These are phyloP conservation scores for Raphanus sativus DNA, from an alignment of 345 rosid species.

Conservation along the genomic window DNA sequence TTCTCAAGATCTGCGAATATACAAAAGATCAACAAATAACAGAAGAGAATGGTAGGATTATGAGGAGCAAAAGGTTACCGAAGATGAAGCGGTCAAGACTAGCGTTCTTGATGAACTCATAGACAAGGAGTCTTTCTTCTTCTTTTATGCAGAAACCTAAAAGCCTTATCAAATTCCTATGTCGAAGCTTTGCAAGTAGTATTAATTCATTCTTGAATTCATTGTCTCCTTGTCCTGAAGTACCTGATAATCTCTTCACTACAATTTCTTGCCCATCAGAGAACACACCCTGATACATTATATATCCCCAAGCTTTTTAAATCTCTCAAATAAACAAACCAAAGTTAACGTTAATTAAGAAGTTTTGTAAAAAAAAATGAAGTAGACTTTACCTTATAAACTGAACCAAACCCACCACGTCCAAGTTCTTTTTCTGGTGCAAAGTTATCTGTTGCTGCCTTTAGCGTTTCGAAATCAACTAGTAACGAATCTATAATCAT, in stretches of 20 bases:
- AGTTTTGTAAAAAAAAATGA: neutral
- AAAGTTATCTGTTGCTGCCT: conserved; percentile 50
- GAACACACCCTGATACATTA: conserved; percentile 45
- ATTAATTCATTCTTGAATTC: conserved; percentile 54
- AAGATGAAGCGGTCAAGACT: conserved; percentile 49
- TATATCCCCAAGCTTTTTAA: neutral
- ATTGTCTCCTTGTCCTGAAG: conserved; percentile 44
- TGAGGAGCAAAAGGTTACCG: neutral
- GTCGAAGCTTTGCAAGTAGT: conserved; percentile 54
- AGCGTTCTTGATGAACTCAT: conserved; percentile 47
- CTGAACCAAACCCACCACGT: conserved; percentile 66
- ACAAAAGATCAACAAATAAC: neutral
- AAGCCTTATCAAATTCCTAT: conserved; percentile 50
- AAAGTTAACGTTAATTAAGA: neutral
- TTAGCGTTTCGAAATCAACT: conserved; percentile 39
- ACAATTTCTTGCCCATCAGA: conserved; percentile 43
- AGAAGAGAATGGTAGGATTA: neutral
- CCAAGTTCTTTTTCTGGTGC: conserved; percentile 49
- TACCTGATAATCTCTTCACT: conserved; percentile 47
- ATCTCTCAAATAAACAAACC: neutral
- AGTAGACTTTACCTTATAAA: conserved; percentile 52
- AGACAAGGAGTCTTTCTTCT: conserved; percentile 47
- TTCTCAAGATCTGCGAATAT: conserved; percentile 14
- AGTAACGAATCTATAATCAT: conserved; percentile 36
- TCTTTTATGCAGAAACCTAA: conserved; percentile 44